Conservation (phyloP, 306 rosid genomes). For the Pueraria montana region DNA sequence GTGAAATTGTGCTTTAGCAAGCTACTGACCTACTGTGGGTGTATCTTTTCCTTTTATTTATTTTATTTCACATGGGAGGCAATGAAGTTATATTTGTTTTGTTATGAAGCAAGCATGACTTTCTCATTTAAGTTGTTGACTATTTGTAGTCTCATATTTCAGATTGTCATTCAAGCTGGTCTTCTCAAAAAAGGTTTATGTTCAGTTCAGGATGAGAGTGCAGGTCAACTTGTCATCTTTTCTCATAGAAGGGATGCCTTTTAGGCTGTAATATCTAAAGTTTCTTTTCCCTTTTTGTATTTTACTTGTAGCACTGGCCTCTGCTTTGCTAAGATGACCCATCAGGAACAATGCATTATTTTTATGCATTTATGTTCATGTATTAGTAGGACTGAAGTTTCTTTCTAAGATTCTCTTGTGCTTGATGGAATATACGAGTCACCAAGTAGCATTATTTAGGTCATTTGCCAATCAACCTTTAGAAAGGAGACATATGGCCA, state of each 20-base stretch:
- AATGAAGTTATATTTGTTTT: slow-evolving; percentile 9
- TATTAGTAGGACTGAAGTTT: slow-evolving; percentile 21
- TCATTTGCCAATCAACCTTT: too few species aligned
- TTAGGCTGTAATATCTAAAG: slow-evolving; percentile 22
- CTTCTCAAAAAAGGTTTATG: slow-evolving; percentile 80
- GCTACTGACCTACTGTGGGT: slow-evolving; percentile 3
- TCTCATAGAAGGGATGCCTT: slow-evolving; percentile 35
- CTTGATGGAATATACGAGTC: slow-evolving; percentile 6
- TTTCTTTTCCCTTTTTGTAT: slow-evolving; percentile 23
- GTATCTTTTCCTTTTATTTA: neutral
- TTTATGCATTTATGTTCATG: slow-evolving; percentile 24
- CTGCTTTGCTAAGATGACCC: slow-evolving; percentile 36
- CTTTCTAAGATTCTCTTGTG: slow-evolving; percentile 26
- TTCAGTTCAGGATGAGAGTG: slow-evolving; percentile 93
- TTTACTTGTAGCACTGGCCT: slow-evolving; percentile 18
- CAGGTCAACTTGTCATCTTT: slow-evolving; percentile 64
- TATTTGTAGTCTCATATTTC: slow-evolving; percentile 51
- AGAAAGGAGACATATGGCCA: neutral
- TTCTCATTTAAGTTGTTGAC: slow-evolving; percentile 40
- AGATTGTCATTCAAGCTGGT: slow-evolving; percentile 79
- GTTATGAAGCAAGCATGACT: neutral
- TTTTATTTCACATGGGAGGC: neutral
- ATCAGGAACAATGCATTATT: slow-evolving; percentile 12
- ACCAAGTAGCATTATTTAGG: too few species aligned
- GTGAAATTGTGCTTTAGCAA: slow-evolving; percentile 38